Percentiles rank a stretch among this genome's conserved stretches.
Conservation (phyloP, 441 rosid genomes). For the Aquilaria agallochum region DNA sequence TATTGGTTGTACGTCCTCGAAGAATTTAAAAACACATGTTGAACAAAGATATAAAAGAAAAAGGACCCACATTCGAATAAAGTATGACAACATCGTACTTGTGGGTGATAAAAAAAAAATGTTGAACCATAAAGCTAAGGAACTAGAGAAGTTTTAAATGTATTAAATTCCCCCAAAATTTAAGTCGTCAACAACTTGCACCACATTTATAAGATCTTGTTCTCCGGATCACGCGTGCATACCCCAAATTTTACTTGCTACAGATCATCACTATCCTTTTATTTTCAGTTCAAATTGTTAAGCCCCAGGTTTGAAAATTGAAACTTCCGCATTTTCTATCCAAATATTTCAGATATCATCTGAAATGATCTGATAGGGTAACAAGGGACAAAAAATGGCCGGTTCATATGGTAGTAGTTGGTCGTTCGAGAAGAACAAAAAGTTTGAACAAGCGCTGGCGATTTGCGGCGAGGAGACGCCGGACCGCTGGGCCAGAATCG, state of each 20-base stretch:
- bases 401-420: constrained; percentile 11
- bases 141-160: too few relatives aligned
- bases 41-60: too few relatives aligned
- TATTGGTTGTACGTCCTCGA: too few relatives aligned
- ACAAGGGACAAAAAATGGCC: background rate
- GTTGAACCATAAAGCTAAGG: too few relatives aligned
- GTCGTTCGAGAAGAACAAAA: constrained; percentile 29
- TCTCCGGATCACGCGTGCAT: constrained; percentile 1
- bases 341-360: too few relatives aligned
- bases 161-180: background rate
- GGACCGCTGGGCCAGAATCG: constrained; percentile 27
- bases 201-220: background rate
- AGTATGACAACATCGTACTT: constrained; percentile 15
- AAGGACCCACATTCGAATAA: constrained; percentile 14
- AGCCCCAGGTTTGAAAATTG: constrained; percentile 12
- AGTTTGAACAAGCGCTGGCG: constrained; percentile 36
- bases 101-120: background rate
- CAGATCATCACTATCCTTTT: background rate
- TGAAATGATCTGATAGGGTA: too few relatives aligned
- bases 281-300: background rate
- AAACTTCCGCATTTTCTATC: constrained; percentile 8
- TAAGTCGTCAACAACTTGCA: constrained; percentile 12
- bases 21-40: too few relatives aligned
- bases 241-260: background rate
- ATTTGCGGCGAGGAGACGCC: constrained; percentile 25